These are phyloP conservation scores for Pulveroboletus ravenelii DNA, from an alignment of 768 basidiomycete genomes.

Conservation along the genomic window DNA sequence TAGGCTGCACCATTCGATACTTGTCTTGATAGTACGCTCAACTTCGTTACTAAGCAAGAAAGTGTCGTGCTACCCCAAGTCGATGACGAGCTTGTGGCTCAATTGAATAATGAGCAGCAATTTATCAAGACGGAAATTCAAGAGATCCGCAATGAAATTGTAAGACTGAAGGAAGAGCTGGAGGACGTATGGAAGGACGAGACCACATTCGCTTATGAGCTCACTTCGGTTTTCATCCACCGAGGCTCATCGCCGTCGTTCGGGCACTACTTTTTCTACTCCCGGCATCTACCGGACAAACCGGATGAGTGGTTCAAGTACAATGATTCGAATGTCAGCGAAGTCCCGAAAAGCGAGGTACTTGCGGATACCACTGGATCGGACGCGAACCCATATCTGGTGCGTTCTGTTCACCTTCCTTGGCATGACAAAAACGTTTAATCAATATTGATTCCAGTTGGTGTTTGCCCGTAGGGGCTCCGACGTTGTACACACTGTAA, in stretches of 20 bases:
- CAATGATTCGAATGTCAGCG: constrained; percentile 84
- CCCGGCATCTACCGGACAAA: constrained; percentile 73
- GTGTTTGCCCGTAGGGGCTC: constrained; percentile 79
- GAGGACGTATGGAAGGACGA: constrained; percentile 74
- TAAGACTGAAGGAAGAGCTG: constrained; percentile 58
- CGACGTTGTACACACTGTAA: constrained; percentile 77
- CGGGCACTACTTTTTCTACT: constrained; percentile 97
- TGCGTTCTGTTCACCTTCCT: constrained; percentile 34
- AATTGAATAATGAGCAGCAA: constrained; percentile 51
- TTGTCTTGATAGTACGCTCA: constrained; percentile 50
- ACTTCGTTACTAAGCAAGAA: constrained; percentile 54
- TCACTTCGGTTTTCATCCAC: constrained; percentile 94
- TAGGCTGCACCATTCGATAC: constrained; percentile 60
- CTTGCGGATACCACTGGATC: constrained; percentile 86
- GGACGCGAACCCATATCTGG: constrained; percentile 87
- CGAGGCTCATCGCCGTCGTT: constrained; percentile 82
- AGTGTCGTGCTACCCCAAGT: constrained; percentile 43
- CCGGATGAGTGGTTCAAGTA: constrained; percentile 94
- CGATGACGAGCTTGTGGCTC: constrained; percentile 52
- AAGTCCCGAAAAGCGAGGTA: constrained; percentile 76
- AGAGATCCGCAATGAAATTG: constrained; percentile 44
- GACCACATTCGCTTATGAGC: constrained; percentile 69
- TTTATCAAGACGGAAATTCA: constrained; percentile 55
- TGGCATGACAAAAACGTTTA: not conserved
- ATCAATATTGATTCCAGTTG: constrained; percentile 43